A percentile compares a stretch with the other conserved stretches of the same genome.
phyloP scores from a whole-genome alignment of 768 basidiomycete species.

The Mycena haematopus region DNA sequence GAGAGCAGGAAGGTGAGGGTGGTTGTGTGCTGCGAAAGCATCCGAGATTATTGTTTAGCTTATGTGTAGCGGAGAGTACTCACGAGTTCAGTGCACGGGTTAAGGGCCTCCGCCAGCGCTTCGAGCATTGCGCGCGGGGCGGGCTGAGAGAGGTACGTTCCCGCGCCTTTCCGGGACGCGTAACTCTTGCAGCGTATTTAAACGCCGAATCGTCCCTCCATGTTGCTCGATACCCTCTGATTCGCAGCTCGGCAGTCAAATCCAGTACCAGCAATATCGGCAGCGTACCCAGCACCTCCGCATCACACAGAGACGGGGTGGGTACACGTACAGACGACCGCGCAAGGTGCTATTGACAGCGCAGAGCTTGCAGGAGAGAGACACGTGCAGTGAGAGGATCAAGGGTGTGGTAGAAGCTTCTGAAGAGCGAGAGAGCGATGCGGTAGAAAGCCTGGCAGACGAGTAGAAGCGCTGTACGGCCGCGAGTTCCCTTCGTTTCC shows the following conservation, averaged over 20 bases:
- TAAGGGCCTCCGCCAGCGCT: slow-evolving; percentile 53
- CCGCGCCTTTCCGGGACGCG: slow-evolving; percentile 57
- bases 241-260: background rate
- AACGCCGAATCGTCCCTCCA: background rate
- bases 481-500: no score
- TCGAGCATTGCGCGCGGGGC: slow-evolving; percentile 52
- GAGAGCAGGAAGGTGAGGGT: slow-evolving; percentile 64
- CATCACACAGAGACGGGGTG: slow-evolving; percentile 48
- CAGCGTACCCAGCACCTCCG: slow-evolving; percentile 43
- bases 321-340: slow-evolving; percentile 47
- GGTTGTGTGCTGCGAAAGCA: slow-evolving; percentile 51
- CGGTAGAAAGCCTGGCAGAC: slow-evolving; percentile 59
- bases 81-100: slow-evolving; percentile 54
- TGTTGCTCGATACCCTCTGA: no score
- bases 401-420: slow-evolving; percentile 63
- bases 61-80: slow-evolving; percentile 32
- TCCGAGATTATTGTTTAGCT: no score
- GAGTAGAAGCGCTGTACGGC: no score
- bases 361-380: slow-evolving; percentile 46
- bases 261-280: background rate
- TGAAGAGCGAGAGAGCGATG: slow-evolving; percentile 55
- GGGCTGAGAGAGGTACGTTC: slow-evolving; percentile 61
- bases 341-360: slow-evolving; percentile 44
- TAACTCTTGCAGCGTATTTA: slow-evolving; percentile 49
- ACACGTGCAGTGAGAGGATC: slow-evolving; percentile 44